Conservation (phyloP, 1,284 basidiomycete species). For the Polyporus tsugae region DNA sequence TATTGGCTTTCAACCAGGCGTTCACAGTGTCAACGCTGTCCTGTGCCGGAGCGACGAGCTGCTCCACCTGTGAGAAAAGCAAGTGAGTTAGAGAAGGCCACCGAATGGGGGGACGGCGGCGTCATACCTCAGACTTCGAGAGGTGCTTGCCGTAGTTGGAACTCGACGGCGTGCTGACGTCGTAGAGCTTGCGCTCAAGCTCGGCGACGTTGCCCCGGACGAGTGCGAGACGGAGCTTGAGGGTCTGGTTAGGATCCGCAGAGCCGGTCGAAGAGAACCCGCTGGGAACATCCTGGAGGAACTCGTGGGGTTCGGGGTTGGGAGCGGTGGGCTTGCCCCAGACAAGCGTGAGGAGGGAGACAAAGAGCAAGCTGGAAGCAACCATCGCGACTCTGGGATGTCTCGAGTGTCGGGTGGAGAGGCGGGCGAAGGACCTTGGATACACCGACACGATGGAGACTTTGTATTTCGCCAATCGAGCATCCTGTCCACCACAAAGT, state of each 20-base stretch:
- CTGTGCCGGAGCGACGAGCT: constrained; percentile 46
- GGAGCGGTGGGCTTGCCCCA: constrained; percentile 38
- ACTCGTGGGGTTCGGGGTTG: constrained; percentile 42
- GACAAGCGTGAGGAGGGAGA: constrained; percentile 38
- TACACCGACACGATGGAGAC: neutral
- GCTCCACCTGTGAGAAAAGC: constrained; percentile 42
- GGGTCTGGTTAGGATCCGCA: constrained; percentile 37
- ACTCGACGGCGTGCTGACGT: constrained; percentile 46
- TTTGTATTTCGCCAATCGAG: constrained; percentile 1
- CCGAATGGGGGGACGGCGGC: too few species aligned
- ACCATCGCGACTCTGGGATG: constrained; percentile 30
- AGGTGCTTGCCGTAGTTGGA: constrained; percentile 44
- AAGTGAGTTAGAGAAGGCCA: neutral
- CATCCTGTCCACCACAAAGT: too few species aligned
- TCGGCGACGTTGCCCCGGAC: constrained; percentile 44
- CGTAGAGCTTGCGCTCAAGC: constrained; percentile 47
- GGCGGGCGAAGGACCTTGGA: neutral
- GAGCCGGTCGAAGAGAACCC: constrained; percentile 41
- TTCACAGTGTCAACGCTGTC: constrained; percentile 48
- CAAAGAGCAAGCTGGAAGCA: constrained; percentile 32
- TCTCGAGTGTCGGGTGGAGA: neutral
- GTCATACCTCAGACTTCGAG: constrained; percentile 44
- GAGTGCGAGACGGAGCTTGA: constrained; percentile 46
- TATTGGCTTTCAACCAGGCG: constrained; percentile 48
- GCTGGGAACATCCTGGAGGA: constrained; percentile 34